A percentile compares a stretch with the other conserved stretches of the same genome.
Conservation (phyloP, 2,329 filamentous ascomycete species). For the Arthrobotrys entomopaga region DNA sequence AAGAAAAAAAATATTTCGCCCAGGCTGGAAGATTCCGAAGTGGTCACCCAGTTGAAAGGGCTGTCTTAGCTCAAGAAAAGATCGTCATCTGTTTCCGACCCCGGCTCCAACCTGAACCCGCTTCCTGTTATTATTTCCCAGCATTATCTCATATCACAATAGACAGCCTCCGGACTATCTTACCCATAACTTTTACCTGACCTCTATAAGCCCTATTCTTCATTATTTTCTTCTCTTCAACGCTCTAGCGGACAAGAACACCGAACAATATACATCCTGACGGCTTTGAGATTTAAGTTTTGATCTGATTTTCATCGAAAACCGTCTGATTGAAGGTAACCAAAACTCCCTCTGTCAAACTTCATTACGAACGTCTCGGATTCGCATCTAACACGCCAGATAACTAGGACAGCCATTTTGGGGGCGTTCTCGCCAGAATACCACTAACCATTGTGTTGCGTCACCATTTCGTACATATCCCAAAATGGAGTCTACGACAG, state of each 20-base stretch:
- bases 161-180: neutral
- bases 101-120: neutral
- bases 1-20: neutral
- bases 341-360: neutral
- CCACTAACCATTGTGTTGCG: constrained; percentile 13
- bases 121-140: constrained; percentile 13
- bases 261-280: too few species aligned
- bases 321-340: neutral
- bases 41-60: neutral
- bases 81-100: constrained; percentile 21
- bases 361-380: neutral
- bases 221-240: neutral
- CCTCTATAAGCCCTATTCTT: neutral
- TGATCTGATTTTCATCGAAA: neutral
- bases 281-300: neutral
- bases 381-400: neutral
- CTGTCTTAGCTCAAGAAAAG: neutral
- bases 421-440: constrained; percentile 6
- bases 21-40: constrained; percentile 13
- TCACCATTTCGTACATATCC: neutral
- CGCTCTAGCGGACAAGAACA: neutral
- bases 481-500: constrained; percentile 35
- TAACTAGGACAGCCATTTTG: neutral
- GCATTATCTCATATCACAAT: constrained; percentile 11
- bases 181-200: neutral